Conservation (phyloP, 2,329 filamentous ascomycete species). For the Coniella lustricola region DNA sequence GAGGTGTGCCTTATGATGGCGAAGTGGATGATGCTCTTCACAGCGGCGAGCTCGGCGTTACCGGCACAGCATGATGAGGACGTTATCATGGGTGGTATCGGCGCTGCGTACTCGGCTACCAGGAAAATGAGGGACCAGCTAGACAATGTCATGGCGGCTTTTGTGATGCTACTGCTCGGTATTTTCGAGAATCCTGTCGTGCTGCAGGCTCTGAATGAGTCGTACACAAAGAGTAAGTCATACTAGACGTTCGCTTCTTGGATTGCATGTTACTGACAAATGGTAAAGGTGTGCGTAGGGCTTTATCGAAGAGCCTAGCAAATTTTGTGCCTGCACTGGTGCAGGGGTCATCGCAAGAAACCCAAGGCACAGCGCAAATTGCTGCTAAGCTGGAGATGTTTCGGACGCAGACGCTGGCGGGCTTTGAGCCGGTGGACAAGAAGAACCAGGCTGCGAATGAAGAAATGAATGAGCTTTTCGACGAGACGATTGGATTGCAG, state of each 20-base stretch:
- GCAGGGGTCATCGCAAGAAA: conserved; percentile 27
- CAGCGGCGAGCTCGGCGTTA: conserved; percentile 42
- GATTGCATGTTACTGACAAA: background rate
- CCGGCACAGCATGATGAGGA: conserved; percentile 30
- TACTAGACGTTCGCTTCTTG: conserved; percentile 20
- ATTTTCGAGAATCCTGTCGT: conserved; percentile 54
- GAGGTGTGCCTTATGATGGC: conserved; percentile 43
- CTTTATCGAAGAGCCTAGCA: conserved; percentile 43
- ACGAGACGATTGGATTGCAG: conserved; percentile 50
- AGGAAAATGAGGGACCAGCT: conserved; percentile 47
- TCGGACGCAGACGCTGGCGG: conserved; percentile 47
- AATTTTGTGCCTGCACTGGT: conserved; percentile 51
- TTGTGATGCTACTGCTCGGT: conserved; percentile 56
- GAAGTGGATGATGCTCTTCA: conserved; percentile 53
- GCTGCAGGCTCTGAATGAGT: conserved; percentile 44
- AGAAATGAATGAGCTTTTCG: conserved; percentile 51
- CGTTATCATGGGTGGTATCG: conserved; percentile 33
- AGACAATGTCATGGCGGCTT: conserved; percentile 53
- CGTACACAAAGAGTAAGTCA: conserved; percentile 44
- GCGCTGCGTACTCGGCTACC: conserved; percentile 30
- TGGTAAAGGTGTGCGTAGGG: conserved; percentile 37
- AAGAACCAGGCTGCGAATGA: conserved; percentile 42
- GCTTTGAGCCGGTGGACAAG: conserved; percentile 48
- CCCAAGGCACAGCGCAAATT: conserved; percentile 41
- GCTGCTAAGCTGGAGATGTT: conserved; percentile 50